Evolutionary conservation across 257 asterid species (phyloP).

Genomic region (Eustoma russellianum): DNA sequence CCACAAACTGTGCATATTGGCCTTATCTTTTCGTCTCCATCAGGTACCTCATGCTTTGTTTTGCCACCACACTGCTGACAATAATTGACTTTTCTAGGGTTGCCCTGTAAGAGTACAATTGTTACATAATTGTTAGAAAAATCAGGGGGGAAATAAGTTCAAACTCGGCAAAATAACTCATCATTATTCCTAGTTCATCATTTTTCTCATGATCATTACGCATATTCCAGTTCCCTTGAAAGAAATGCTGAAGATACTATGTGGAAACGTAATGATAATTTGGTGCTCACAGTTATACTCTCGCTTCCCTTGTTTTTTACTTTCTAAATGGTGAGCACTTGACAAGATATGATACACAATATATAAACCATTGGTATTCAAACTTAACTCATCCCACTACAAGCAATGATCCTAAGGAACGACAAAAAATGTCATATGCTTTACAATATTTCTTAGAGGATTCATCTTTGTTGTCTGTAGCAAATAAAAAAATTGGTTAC

Average conservation of each 20-base stretch:
- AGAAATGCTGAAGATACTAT: neutral
- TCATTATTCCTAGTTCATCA: neutral
- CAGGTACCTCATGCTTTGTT: conserved; percentile 81
- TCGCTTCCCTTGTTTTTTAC: too few relatives aligned
- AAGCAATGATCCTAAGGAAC: too few relatives aligned
- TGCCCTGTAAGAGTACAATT: conserved; percentile 36
- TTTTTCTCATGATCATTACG: neutral
- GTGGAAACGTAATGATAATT: too few relatives aligned
- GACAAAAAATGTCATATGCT: too few relatives aligned
- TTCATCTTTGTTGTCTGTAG: too few relatives aligned
- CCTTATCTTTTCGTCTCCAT: conserved; percentile 80
- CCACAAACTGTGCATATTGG: conserved; percentile 83
- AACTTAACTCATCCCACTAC: too few relatives aligned
- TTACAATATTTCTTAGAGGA: too few relatives aligned
- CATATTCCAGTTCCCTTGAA: neutral
- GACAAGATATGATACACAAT: too few relatives aligned
- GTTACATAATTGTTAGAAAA: conserved; percentile 9
- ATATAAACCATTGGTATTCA: too few relatives aligned
- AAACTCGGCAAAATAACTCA: neutral
- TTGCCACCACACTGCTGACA: conserved; percentile 90
- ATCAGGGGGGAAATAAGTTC: neutral
- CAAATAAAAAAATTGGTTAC: too few relatives aligned
- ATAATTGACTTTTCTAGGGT: conserved; percentile 57
- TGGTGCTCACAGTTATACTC: too few relatives aligned
- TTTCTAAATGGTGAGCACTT: too few relatives aligned